Conservation (phyloP, 768 basidiomycete species). For the Russula sp. region DNA sequence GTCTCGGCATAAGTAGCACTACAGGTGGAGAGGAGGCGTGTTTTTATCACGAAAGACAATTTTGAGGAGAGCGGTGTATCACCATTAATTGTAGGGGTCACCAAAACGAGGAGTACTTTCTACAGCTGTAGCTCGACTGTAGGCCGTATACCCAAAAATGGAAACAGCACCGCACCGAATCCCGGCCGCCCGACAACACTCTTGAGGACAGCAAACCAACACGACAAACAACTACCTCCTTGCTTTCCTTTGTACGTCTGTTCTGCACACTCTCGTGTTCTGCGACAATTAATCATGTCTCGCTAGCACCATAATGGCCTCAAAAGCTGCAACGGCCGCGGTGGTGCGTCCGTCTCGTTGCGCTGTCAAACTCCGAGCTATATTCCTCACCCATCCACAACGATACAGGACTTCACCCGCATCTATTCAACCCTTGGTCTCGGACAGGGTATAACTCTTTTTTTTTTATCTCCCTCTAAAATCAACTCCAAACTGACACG, state of each 20-base stretch:
- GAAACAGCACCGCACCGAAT: neutral
- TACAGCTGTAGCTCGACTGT: neutral
- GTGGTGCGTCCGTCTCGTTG: slow-evolving; percentile 39
- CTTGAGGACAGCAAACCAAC: no score
- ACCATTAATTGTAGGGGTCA: no score
- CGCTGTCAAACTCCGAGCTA: slow-evolving; percentile 17
- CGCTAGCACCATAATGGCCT: slow-evolving; percentile 48
- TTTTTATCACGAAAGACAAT: neutral
- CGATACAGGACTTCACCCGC: slow-evolving; percentile 70
- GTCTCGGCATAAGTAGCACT: neutral
- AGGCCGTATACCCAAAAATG: neutral
- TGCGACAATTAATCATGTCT: neutral
- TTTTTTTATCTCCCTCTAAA: neutral
- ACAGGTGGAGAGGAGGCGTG: neutral
- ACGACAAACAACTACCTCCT: neutral
- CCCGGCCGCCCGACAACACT: slow-evolving; percentile 7
- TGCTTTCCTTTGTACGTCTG: slow-evolving; percentile 14
- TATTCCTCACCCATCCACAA: slow-evolving; percentile 18
- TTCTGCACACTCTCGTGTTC: neutral
- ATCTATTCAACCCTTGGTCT: slow-evolving; percentile 79
- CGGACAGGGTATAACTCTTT: slow-evolving; percentile 68
- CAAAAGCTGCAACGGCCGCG: slow-evolving; percentile 67
- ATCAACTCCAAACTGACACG: neutral
- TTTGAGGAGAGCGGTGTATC: no score
- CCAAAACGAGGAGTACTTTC: no score